Percentiles rank a stretch among this genome's conserved stretches.
These are phyloP conservation scores for Zarea fungicola DNA, from an alignment of 2,329 filamentous ascomycete species.

Conservation along the genomic window DNA sequence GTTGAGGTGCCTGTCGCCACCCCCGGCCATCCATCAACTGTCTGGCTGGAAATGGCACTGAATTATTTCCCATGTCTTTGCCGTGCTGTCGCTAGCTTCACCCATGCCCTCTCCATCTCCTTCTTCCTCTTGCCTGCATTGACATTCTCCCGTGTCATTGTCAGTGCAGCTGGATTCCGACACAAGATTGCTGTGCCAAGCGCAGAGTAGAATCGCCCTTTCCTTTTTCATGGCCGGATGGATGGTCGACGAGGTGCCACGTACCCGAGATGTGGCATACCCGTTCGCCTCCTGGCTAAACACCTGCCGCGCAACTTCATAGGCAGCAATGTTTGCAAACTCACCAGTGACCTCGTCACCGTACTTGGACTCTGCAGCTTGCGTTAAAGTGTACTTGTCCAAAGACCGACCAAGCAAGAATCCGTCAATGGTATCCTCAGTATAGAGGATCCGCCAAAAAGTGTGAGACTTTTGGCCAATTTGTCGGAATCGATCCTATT, in stretches of 20 bases:
- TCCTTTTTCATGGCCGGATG: not conserved
- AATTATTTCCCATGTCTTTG: too few species aligned
- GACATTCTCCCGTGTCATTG: too few species aligned
- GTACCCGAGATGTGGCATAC: not conserved
- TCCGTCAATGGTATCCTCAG: not conserved
- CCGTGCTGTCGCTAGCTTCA: too few species aligned
- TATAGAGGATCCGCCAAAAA: not conserved
- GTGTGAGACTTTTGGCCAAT: not conserved
- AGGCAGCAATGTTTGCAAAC: not conserved
- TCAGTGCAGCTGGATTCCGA: too few species aligned
- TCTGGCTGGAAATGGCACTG: too few species aligned
- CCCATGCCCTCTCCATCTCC: too few species aligned
- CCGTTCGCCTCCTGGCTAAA: not conserved
- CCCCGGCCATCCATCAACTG: too few species aligned
- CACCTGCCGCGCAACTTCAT: not conserved
- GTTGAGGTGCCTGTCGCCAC: too few species aligned
- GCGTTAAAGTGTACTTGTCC: not conserved
- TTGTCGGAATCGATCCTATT: not conserved
- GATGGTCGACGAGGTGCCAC: not conserved
- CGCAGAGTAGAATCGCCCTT: not conserved
- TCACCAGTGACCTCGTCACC: not conserved
- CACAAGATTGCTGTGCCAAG: not conserved
- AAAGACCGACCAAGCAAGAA: not conserved
- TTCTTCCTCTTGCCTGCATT: too few species aligned
- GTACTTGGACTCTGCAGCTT: not conserved